Base-by-base conservation (phyloP, 768 basidiomycete species). In the Saitozyma podzolica region DNA sequence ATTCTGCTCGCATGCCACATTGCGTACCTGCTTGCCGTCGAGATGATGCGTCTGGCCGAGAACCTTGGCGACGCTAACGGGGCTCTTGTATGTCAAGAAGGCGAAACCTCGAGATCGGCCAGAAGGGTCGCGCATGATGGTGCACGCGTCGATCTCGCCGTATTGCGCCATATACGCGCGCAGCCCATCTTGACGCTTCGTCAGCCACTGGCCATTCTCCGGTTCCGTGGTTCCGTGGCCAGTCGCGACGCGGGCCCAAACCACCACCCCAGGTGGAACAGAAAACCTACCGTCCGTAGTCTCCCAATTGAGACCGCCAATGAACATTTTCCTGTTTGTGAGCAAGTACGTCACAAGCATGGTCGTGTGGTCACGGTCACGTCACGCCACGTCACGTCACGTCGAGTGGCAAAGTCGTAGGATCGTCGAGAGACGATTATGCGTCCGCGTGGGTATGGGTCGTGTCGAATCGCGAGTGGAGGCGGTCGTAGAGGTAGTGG, bases 281-380 rank as follows among this genome's bases (percentile, higher is more conserved):
- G 59, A 40, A 11, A 43, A 17, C 77, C 81, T 86, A 99, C 96
- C 95, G 85, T 98, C 96, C 79, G 92, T 95, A 74, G 96, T 98
- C 82, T 98, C 95, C 96, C 96, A 99, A 83, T 98, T 96, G 69
- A 99, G 84, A 69, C 96, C 96, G 66, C 96, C 96, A 78, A 99
- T 94, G 82, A 99, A 99, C 96, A 99, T 99, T 85, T 99, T 99
- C 82, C 96, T 97, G 61, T 75, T 53, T 37, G 14, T 29, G 63
- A 47, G 51, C 42, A 57, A 37, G 48, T 50, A 47, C 41, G 29
- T 8, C 19, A 45, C 11, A 14, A 29, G 29, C 29, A 29, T 29
- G 29, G 29, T 29, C 29, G 5, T 29, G 29, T 29, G 29, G 29
- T 29, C 29, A 29, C 5, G 29, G 29, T 29, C 29, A 29, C 29